Conservation (phyloP, 768 basidiomycete species). For the Sistotremastrum niveocremeum region DNA sequence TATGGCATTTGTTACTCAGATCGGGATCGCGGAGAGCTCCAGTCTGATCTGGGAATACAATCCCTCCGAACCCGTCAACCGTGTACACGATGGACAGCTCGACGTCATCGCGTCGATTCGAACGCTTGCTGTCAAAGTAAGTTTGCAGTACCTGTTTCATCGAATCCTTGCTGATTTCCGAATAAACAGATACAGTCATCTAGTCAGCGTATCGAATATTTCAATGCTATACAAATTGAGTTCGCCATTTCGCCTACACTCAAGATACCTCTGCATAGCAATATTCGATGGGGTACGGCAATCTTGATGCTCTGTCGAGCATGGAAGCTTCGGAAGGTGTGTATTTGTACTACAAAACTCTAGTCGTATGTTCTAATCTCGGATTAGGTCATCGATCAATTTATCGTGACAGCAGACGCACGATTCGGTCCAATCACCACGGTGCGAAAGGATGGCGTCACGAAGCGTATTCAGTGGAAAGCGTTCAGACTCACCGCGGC, state of each 20-base stretch:
- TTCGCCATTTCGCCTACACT: conserved; percentile 7
- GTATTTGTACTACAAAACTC: too few species aligned
- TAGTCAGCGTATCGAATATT: conserved; percentile 13
- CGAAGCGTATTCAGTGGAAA: conserved; percentile 17
- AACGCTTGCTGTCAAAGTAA: conserved; percentile 19
- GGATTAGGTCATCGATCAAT: conserved; percentile 8
- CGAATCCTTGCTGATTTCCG: background rate
- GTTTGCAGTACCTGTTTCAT: too few species aligned
- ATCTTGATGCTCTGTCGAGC: conserved; percentile 12
- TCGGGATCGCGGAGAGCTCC: conserved; percentile 14
- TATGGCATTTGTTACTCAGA: conserved; percentile 20
- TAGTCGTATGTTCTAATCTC: too few species aligned
- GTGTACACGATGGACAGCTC: conserved; percentile 15
- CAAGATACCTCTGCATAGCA: conserved; percentile 15
- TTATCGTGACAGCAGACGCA: conserved; percentile 14
- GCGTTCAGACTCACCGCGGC: conserved; percentile 10
- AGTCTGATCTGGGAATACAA: conserved; percentile 24
- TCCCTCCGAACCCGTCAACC: conserved; percentile 12
- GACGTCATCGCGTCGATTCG: conserved; percentile 19
- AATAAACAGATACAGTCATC: conserved; percentile 12
- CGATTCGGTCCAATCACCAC: conserved; percentile 19
- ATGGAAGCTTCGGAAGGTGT: conserved; percentile 8
- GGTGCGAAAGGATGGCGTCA: conserved; percentile 8
- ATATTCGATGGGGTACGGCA: conserved; percentile 15
- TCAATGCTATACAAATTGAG: conserved; percentile 11